A percentile compares a stretch with the other conserved stretches of the same genome.
Evolutionary conservation across 2,329 filamentous ascomycete species (phyloP).

Genomic region (Pleomassaria siparia): DNA sequence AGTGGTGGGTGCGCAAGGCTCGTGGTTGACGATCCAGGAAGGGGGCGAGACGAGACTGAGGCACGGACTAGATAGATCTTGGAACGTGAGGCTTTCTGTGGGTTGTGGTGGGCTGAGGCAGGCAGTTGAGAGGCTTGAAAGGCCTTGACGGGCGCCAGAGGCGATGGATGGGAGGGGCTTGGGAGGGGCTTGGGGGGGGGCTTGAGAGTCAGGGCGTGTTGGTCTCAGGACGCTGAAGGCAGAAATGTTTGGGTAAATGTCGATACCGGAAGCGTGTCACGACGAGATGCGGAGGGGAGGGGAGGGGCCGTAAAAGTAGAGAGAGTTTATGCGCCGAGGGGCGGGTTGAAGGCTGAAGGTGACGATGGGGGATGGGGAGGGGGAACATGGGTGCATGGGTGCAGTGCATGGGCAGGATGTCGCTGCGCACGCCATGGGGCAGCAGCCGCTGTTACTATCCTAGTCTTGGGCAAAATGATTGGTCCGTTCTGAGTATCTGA

Average conservation of each 20-base stretch:
- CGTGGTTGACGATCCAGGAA: slow-evolving; percentile 10
- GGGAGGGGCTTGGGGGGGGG: slow-evolving; percentile 25
- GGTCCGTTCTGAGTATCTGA: too few relatives aligned
- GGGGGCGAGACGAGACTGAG: slow-evolving; percentile 5
- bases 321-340: slow-evolving; percentile 36
- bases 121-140: slow-evolving; percentile 26
- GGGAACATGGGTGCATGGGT: too few relatives aligned
- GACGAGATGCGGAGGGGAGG: slow-evolving; percentile 26
- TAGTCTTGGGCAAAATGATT: too few relatives aligned
- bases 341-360: too few relatives aligned
- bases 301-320: slow-evolving; percentile 35
- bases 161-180: slow-evolving; percentile 15
- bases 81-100: neutral
- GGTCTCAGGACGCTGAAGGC: neutral
- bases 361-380: neutral
- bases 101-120: slow-evolving; percentile 24
- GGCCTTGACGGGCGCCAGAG: too few relatives aligned
- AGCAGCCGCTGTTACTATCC: too few relatives aligned
- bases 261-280: slow-evolving; percentile 42
- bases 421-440: too few relatives aligned
- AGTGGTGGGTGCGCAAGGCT: slow-evolving; percentile 6
- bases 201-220: slow-evolving; percentile 25
- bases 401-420: too few relatives aligned
- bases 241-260: slow-evolving; percentile 12
- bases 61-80: slow-evolving; percentile 11